Base-by-base conservation (phyloP, 2,329 filamentous ascomycete species). In the Trichoderma sp. region DNA sequence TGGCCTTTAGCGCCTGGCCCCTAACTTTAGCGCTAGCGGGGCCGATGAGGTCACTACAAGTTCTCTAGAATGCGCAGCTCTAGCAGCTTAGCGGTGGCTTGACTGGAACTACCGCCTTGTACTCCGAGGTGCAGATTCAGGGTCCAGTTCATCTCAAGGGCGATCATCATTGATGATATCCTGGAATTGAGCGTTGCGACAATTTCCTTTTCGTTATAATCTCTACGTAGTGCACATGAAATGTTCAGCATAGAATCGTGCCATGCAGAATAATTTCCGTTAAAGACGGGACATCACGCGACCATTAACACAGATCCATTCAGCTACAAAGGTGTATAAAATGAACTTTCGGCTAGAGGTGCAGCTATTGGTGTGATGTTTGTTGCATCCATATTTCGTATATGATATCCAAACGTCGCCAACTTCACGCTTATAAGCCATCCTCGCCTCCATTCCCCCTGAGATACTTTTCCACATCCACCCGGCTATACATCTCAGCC, bases 401-500 rank as follows among this genome's bases (percentile, higher is more conserved):
- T 21, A 8, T 53, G 3, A 11, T 5, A 4, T 27, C 24, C 5
- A 14, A 4, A 24, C 13, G 11, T n/a, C 19, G 31, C 11, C 29
- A n/a, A 40, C 47, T 10, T 29, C 16, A 29, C 16, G 24, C 56
- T 70, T 58, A 68, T 14, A 58, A 65, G 73, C 70, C 72, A 61
- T 69, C 73, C 13, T 76, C 75, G 5, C 66, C 71, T 49, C 77
- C 75, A 69, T 76, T 72, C 3, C 79, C 79, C 58, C 89, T 87
- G 21, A 96, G 79, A 77, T 96, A 96, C 75, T 85, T 88, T 74
- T 94, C 88, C 67, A 96, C 82, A 72, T 95, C 91, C n/a, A 91
- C 86, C 72, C 87, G 89, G 24, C 87, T 86, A 79, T 92, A 95
- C 71, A 97, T 91, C 80, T 92, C 85, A 73, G 88, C 84, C 72